Conservation (phyloP, 2,329 filamentous ascomycete species). For the Dactylellina drechsleri region DNA sequence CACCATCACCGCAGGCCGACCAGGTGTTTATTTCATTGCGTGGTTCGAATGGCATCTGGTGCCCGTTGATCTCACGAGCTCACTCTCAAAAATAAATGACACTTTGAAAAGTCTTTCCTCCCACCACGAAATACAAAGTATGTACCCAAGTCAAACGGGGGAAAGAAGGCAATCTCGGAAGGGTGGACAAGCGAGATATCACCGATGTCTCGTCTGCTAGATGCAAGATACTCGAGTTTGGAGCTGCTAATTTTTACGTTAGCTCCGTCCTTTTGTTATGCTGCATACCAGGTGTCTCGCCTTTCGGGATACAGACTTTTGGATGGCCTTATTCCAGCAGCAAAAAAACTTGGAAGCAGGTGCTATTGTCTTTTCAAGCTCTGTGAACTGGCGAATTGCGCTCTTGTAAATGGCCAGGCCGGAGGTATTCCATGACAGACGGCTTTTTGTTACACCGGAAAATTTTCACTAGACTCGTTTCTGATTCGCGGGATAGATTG, state of each 20-base stretch:
- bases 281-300: conserved; percentile 13
- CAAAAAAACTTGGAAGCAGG: conserved; percentile 17
- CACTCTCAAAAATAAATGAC: neutral
- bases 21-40: conserved; percentile 13
- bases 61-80: neutral
- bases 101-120: neutral
- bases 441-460: neutral
- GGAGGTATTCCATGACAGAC: conserved; percentile 8
- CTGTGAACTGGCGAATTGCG: conserved; percentile 3
- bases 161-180: conserved; percentile 52
- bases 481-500: conserved; percentile 45
- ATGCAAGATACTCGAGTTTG: conserved; percentile 46
- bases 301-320: conserved; percentile 8
- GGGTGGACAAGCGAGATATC: conserved; percentile 52
- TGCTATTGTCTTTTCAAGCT: conserved; percentile 3
- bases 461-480: conserved; percentile 1
- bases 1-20: conserved; percentile 18
- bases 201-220: conserved; percentile 36
- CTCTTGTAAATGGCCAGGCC: neutral
- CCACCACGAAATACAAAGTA: neutral
- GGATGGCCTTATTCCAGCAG: no score
- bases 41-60: conserved; percentile 27
- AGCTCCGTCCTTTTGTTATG: neutral
- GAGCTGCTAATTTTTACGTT: conserved; percentile 15
- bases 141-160: conserved; percentile 17